A percentile compares a stretch with the other conserved stretches of the same genome.
Conservation (phyloP, 2,329 filamentous ascomycete genomes). For the Epichloe baconii region DNA sequence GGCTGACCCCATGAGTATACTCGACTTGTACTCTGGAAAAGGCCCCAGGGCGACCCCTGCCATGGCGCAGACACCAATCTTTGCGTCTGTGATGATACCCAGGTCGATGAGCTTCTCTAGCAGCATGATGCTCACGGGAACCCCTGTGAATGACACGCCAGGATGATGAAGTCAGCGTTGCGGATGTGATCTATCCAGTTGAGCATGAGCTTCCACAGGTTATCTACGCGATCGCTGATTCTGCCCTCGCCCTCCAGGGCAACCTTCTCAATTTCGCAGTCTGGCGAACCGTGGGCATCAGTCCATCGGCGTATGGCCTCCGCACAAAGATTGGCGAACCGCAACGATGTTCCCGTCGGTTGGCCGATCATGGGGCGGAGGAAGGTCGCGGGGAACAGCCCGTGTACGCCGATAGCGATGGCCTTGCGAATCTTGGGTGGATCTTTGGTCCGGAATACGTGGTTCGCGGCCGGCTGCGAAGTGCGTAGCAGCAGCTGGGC, state of each 20-base stretch:
- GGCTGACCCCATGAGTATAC: constrained; percentile 81
- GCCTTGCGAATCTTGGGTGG: constrained; percentile 68
- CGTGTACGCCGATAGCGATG: constrained; percentile 86
- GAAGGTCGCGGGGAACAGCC: constrained; percentile 72
- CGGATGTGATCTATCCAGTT: constrained; percentile 92
- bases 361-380: constrained; percentile 87
- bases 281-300: constrained; percentile 55
- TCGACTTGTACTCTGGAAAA: constrained; percentile 81
- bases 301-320: constrained; percentile 77
- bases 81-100: constrained; percentile 63
- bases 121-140: constrained; percentile 85
- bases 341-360: constrained; percentile 86
- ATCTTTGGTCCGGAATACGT: constrained; percentile 59
- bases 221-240: constrained; percentile 77
- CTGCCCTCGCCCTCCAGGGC: constrained; percentile 90
- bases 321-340: constrained; percentile 80
- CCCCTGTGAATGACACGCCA: constrained; percentile 97
- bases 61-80: constrained; percentile 77
- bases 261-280: constrained; percentile 82
- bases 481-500: constrained; percentile 42
- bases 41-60: constrained; percentile 89
- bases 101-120: constrained; percentile 86
- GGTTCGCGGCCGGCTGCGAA: constrained; percentile 44
- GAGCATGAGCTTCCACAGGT: constrained; percentile 84
- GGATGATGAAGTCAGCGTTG: constrained; percentile 72